A percentile compares a stretch with the other conserved stretches of the same genome.
These are phyloP conservation scores for Nannizziopsis barbatae DNA, from an alignment of 2,329 filamentous ascomycete species.

Conservation along the genomic window DNA sequence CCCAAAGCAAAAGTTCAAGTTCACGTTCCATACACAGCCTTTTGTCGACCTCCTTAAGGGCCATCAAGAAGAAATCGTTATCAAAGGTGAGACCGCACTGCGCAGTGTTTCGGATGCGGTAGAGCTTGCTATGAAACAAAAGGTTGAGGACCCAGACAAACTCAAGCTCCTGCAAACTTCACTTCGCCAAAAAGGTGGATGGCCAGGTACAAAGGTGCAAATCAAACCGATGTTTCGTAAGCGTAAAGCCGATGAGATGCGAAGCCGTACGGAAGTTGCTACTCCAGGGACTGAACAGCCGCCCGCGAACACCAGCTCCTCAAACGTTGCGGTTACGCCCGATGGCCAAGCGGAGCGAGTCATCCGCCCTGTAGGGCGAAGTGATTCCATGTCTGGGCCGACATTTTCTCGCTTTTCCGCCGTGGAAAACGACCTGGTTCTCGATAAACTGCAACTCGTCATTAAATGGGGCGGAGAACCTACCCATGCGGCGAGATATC, in stretches of 20 bases:
- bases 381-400: constrained; percentile 77
- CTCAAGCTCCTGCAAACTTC: constrained; percentile 77
- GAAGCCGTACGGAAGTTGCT: constrained; percentile 19
- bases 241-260: constrained; percentile 55
- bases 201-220: constrained; percentile 94
- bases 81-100: constrained; percentile 83
- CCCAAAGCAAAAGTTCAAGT: constrained; percentile 98
- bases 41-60: constrained; percentile 92
- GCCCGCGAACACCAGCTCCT: constrained; percentile 48
- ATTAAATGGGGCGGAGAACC: constrained; percentile 99
- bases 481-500: constrained; percentile 91
- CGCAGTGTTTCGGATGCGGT: constrained; percentile 84
- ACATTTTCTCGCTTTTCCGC: constrained; percentile 92
- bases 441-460: constrained; percentile 93
- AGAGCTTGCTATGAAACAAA: constrained; percentile 63
- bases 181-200: constrained; percentile 80
- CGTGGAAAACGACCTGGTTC: constrained; percentile 78
- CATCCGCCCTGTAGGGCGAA: constrained; percentile 47
- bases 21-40: constrained; percentile 92
- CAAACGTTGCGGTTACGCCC: constrained; percentile 17
- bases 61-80: constrained; percentile 87
- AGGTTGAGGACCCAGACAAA: constrained; percentile 74
- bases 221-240: constrained; percentile 99
- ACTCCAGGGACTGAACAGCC: constrained; percentile 13
- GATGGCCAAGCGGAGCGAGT: constrained; percentile 24